Conservation (phyloP, 495 filamentous ascomycete species). For the Amniculicola lignicola region DNA sequence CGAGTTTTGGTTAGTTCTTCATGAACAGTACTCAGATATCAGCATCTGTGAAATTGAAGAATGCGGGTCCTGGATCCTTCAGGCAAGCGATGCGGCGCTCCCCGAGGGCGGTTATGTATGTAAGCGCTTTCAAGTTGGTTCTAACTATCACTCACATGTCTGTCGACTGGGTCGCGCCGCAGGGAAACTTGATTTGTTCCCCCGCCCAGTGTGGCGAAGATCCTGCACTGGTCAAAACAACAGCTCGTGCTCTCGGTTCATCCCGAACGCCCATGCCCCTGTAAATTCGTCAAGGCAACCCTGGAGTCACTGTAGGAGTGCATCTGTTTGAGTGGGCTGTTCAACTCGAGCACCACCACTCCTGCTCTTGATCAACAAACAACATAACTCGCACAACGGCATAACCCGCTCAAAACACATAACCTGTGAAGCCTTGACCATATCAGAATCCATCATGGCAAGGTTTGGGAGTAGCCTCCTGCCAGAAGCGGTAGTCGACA, state of each 20-base stretch:
- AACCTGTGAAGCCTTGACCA: constrained; percentile 7
- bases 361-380: constrained; percentile 14
- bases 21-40: constrained; percentile 16
- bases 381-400: too few relatives aligned
- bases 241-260: constrained; percentile 7
- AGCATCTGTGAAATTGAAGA: constrained; percentile 23
- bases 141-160: constrained; percentile 34
- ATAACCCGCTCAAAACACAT: too few relatives aligned
- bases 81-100: constrained; percentile 40
- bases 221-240: constrained; percentile 18
- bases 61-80: constrained; percentile 40
- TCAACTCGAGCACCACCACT: constrained; percentile 18
- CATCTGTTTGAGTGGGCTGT: constrained; percentile 24
- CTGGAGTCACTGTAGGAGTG: constrained; percentile 23
- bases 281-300: constrained; percentile 11
- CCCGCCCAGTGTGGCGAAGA: constrained; percentile 13
- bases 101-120: constrained; percentile 34
- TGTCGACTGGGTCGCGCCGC: neutral
- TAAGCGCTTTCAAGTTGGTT: constrained; percentile 43
- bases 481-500: too few relatives aligned
- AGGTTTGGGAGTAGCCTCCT: too few relatives aligned
- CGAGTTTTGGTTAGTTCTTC: constrained; percentile 13
- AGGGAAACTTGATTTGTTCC: neutral
- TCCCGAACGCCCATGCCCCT: constrained; percentile 3
- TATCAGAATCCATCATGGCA: neutral